These are phyloP conservation scores for Nidula microcarpa DNA, from an alignment of 768 basidiomycete genomes.

Conservation along the genomic window DNA sequence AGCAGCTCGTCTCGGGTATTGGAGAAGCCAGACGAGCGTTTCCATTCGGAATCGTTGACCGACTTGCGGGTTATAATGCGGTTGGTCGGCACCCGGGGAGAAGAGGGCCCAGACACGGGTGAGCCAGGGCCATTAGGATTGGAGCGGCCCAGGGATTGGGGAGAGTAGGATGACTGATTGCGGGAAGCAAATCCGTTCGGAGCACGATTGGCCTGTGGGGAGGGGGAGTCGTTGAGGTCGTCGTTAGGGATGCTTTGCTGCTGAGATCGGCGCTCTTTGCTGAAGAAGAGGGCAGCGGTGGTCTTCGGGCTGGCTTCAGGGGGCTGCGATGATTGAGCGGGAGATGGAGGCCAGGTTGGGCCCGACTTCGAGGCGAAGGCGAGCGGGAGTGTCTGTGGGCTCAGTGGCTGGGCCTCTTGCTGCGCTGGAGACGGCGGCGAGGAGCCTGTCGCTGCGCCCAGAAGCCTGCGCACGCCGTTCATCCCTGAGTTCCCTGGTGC, in stretches of 20 bases:
- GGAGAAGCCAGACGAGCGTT: constrained; percentile 38
- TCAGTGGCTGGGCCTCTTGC: constrained; percentile 10
- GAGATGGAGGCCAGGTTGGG: constrained; percentile 45
- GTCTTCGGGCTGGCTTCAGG: constrained; percentile 26
- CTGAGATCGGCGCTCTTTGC: constrained; percentile 46
- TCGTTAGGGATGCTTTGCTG: constrained; percentile 18
- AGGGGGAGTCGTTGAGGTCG: constrained; percentile 15
- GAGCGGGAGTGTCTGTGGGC: constrained; percentile 16
- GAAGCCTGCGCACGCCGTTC: constrained; percentile 72
- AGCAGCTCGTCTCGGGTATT: constrained; percentile 81
- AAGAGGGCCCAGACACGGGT: constrained; percentile 38
- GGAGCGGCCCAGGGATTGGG: constrained; percentile 1
- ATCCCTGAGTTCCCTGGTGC: constrained; percentile 22
- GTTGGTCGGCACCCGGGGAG: constrained; percentile 26
- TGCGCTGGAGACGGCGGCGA: constrained; percentile 20
- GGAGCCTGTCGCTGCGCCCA: constrained; percentile 36
- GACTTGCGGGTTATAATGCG: constrained; percentile 30
- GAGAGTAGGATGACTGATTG: constrained; percentile 3
- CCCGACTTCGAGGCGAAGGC: constrained; percentile 21
- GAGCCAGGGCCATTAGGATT: constrained; percentile 5
- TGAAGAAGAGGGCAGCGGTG: constrained; percentile 42
- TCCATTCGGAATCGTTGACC: constrained; percentile 27
- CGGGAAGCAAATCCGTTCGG: constrained; percentile 3
- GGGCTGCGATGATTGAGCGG: constrained; percentile 24
- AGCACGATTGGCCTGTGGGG: constrained; percentile 18